Base-by-base conservation (phyloP, 2,329 filamentous ascomycete species). In the Diaporthe citri region DNA sequence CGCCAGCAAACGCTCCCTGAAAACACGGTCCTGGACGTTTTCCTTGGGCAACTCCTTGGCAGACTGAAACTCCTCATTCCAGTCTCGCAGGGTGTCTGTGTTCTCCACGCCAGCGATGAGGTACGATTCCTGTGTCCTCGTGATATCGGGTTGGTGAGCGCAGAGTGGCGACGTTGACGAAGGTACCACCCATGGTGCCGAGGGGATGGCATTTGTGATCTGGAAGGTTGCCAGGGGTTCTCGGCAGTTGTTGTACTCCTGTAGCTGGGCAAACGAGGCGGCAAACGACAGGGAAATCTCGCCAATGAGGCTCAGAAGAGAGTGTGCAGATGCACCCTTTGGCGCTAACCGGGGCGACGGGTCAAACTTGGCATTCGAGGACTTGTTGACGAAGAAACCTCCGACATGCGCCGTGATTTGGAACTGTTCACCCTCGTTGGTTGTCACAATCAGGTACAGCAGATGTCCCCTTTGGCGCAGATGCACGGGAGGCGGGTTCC, bases 31-130 rank as follows among this genome's bases (percentile, higher is more conserved):
- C 84, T 98, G 96, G 15, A 99, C 94, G 10, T 93, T 95, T 78
- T 98, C 96, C 82, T 95, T 96, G 46, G 96, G 96, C 77, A 99
- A 90, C 84, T 99, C 97, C 80, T 95, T 93, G 15, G 97, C 98
- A 2, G 96, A 98, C 84, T 99, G 97, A 82, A 99, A 97, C 82
- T 99, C 97, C 84, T 99, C 97, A 80, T 99, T 99, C 96, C 97
- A 99, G 84, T 99, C 97, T 75, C 97, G 92, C 77, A 99, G 88
- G 6, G 95, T 98, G 82, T 99, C 97, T 0, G 95, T 95, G 82
- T 96, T 98, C 81, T 99, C 97, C 36, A 96, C 93, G 41, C 97
- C 97, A 28, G 94, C 91, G 76, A 98, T 92, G 76, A 99, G 87
- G 82, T 95, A 98, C 66, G 94, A 94, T 87, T 99, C 97, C 85